A percentile compares a stretch with the other conserved stretches of the same genome.
Conservation (phyloP, 73 alveolate species). For the Tetrahymena elliotti region DNA sequence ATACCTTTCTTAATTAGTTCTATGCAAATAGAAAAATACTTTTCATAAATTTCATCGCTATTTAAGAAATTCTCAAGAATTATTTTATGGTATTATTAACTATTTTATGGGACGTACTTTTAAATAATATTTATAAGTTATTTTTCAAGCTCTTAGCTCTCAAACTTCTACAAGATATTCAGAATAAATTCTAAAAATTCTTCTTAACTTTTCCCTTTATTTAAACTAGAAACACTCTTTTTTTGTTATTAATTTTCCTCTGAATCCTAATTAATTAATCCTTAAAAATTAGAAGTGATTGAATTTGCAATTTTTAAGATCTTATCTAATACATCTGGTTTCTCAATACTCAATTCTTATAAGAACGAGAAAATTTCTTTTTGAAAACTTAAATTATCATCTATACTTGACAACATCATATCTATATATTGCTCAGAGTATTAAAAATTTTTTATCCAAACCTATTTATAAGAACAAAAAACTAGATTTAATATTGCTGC, state of each 20-base stretch:
- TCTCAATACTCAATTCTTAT: not conserved
- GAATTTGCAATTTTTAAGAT: not conserved
- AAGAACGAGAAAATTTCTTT: not conserved
- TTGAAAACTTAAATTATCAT: not conserved
- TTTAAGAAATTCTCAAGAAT: not conserved
- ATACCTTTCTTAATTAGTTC: not conserved
- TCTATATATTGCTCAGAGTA: not conserved
- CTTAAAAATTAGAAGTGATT: not conserved
- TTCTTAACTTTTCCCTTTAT: not conserved
- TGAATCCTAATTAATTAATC: not conserved
- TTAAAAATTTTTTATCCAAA: not conserved
- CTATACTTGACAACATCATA: not conserved
- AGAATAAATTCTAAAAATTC: not conserved
- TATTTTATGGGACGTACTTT: not conserved
- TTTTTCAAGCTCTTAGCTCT: not conserved
- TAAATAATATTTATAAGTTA: not conserved
- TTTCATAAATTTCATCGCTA: not conserved
- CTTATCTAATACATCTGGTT: not conserved
- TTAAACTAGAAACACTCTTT: not conserved
- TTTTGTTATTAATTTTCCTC: not conserved
- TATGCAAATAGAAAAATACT: not conserved
- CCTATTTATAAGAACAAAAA: not conserved
- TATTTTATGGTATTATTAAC: not conserved
- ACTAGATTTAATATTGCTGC: too few relatives aligned
- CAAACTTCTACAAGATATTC: not conserved